A percentile compares a stretch with the other conserved stretches of the same genome.
Conservation (phyloP, 1,284 basidiomycete species). For the Malassezia nana region DNA sequence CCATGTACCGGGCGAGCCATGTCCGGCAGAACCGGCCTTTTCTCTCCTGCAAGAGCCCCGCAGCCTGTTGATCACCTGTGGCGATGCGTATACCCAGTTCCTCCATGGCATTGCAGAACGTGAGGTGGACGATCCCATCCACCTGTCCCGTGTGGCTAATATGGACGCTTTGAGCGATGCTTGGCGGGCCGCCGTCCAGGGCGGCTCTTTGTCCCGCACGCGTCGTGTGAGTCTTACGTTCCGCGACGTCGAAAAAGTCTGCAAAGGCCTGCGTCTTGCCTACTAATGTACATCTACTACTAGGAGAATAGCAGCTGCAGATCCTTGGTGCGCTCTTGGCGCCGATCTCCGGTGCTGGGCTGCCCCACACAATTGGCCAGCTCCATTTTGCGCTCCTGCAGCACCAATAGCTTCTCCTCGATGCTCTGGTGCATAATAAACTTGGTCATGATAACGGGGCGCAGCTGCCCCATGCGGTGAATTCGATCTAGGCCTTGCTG, state of each 20-base stretch:
- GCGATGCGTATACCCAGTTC: slow-evolving; percentile 32
- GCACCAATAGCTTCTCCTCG: slow-evolving; percentile 43
- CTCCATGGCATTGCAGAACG: slow-evolving; percentile 52
- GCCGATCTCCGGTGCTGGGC: slow-evolving; percentile 17
- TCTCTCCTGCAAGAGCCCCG: slow-evolving; percentile 42
- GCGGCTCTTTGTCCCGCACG: slow-evolving; percentile 53
- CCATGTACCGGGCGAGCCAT: slow-evolving; percentile 26
- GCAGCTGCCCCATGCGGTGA: slow-evolving; percentile 38
- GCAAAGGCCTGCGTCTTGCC: not conserved
- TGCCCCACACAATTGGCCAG: slow-evolving; percentile 42
- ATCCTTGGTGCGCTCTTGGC: slow-evolving; percentile 27
- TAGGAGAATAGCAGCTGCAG: slow-evolving; percentile 31
- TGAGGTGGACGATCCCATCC: slow-evolving; percentile 34
- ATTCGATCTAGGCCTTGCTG: slow-evolving; percentile 45
- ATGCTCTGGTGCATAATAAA: slow-evolving; percentile 43
- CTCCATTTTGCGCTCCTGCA: slow-evolving; percentile 43
- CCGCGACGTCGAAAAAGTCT: slow-evolving; percentile 57
- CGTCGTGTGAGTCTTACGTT: slow-evolving; percentile 75
- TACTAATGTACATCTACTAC: not conserved
- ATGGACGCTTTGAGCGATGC: slow-evolving; percentile 17
- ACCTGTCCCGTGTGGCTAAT: slow-evolving; percentile 28
- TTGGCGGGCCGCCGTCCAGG: not conserved
- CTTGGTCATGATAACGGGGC: slow-evolving; percentile 43
- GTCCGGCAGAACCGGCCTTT: slow-evolving; percentile 33
- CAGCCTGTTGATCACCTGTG: slow-evolving; percentile 38